Base-by-base conservation (phyloP, 73 alveolate species). In the Tetrahymena elliotti region DNA sequence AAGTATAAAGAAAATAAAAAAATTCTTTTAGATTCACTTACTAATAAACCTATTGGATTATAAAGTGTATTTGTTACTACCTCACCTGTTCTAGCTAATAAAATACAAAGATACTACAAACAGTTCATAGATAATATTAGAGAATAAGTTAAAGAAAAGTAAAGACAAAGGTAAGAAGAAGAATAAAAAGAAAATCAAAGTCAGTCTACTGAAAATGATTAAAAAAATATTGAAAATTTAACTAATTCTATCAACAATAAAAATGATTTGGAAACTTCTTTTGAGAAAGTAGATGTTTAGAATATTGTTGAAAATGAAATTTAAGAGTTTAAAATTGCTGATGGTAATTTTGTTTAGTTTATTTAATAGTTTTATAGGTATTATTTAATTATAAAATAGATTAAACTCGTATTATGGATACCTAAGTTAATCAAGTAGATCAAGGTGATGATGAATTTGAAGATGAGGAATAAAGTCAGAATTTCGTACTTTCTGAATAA, bases 81-180 rank as follows among this genome's bases (percentile, higher is more conserved):
- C 16, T 96, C 97, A 13, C 98, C 98, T 4, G 98, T 97, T 18
- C 93, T 97, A 52, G 97, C 98, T 2, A 97, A 95, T 93, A 98
- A 97, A 94, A 98, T 97, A 33, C 94, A 97, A 96, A 93, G 97
- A 35, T 97, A 94, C 94, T 97, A 97, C 83, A 54, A 93, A 35
- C 93, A 93, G 38, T 93, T 97, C 83, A 93, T 83, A n/a, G 84
- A 53, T n/a, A 53, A 93, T 20, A 88, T 95, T 1, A 93, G 41
- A 31, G 52, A 35, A 93, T 93, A 93, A 22, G 52, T 97, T 16
- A 33, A 27, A 4, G 93, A 93, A 95, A 97, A 83, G 93, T 93
- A 95, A 93, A 35, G 82, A 36, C 37, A 95, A 83, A 82, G 38
- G 41, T 22, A 35, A 53, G 97, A 93, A 27, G 41, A 40, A 22